A percentile compares a stretch with the other conserved stretches of the same genome.
Evolutionary conservation across 306 rosid genomes (phyloP).

Genomic region (Alnus glutinosa): DNA sequence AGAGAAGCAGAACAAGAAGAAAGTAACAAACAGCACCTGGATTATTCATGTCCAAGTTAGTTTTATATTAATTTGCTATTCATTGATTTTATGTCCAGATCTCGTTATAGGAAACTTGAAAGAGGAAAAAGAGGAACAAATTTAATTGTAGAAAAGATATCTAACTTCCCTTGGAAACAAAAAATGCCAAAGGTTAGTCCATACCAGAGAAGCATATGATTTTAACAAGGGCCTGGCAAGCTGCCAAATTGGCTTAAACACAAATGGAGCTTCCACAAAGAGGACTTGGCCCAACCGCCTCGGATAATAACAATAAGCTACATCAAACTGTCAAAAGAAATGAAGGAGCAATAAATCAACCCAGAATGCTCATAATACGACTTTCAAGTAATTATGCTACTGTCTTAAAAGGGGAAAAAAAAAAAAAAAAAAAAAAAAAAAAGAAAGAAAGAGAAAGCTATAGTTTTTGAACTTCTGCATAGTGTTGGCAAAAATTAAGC

Average conservation of each 20-base stretch:
- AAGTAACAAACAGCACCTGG: slow-evolving; percentile 2
- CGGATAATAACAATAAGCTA: slow-evolving; percentile 83
- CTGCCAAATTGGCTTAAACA: slow-evolving; percentile 89
- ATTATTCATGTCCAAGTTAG: not conserved
- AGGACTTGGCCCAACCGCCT: slow-evolving; percentile 76
- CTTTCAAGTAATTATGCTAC: not conserved
- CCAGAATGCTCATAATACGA: not conserved
- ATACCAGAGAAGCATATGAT: slow-evolving; percentile 85
- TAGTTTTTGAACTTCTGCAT: not conserved
- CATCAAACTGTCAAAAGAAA: slow-evolving; percentile 75
- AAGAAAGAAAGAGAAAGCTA: too few relatives aligned
- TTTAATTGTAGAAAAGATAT: not conserved
- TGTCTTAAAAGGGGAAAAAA: not conserved
- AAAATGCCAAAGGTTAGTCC: slow-evolving; percentile 19
- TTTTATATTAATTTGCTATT: not conserved
- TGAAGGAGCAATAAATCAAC: slow-evolving; percentile 16
- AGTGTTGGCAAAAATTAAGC: not conserved
- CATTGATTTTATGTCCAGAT: too few relatives aligned
- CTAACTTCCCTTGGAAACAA: slow-evolving; percentile 2
- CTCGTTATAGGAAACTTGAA: too few relatives aligned
- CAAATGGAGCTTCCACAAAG: slow-evolving; percentile 85
- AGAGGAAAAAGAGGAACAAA: too few relatives aligned
- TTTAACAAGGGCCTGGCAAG: slow-evolving; percentile 75
- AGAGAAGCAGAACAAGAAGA: not conserved
- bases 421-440: too few relatives aligned